Percentiles rank a stretch among this genome's conserved stretches.
phyloP scores from a whole-genome alignment of 2,329 filamentous ascomycete genomes.

The Biscogniauxia marginata region DNA sequence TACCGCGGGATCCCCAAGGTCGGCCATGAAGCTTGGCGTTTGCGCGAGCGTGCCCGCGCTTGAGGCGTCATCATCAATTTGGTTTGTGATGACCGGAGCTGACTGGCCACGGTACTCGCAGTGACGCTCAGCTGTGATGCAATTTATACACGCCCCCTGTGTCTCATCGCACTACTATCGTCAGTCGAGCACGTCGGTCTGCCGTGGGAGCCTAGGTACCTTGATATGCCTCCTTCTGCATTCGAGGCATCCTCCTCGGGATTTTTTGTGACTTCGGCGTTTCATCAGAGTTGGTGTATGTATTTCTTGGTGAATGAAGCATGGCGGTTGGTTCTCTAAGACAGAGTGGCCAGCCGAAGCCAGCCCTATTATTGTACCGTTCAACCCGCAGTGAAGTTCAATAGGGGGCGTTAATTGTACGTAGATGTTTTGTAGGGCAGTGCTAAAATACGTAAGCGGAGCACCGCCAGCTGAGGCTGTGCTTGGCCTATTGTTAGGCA shows the following conservation, averaged over 20 bases:
- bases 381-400: too few relatives aligned
- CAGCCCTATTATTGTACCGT: too few relatives aligned
- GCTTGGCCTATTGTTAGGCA: too few relatives aligned
- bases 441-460: too few relatives aligned
- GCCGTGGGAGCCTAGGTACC: conserved; percentile 13
- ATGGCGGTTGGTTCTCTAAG: too few relatives aligned
- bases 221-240: conserved; percentile 35
- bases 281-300: conserved; percentile 3
- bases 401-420: too few relatives aligned
- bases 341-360: too few relatives aligned
- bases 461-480: too few relatives aligned
- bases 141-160: conserved; percentile 28
- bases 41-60: not conserved
- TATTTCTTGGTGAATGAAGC: too few relatives aligned
- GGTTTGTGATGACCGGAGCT: not conserved
- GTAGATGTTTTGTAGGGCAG: too few relatives aligned
- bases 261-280: conserved; percentile 34
- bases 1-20: conserved; percentile 16
- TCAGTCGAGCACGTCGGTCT: not conserved
- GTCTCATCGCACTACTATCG: conserved; percentile 31
- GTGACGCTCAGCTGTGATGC: conserved; percentile 26
- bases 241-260: conserved; percentile 30
- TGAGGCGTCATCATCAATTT: conserved; percentile 3
- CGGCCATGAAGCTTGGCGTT: not conserved
- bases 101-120: conserved; percentile 24